These are phyloP conservation scores for Erucastrum elatum DNA, from an alignment of 345 rosid genomes.

Conservation along the genomic window DNA sequence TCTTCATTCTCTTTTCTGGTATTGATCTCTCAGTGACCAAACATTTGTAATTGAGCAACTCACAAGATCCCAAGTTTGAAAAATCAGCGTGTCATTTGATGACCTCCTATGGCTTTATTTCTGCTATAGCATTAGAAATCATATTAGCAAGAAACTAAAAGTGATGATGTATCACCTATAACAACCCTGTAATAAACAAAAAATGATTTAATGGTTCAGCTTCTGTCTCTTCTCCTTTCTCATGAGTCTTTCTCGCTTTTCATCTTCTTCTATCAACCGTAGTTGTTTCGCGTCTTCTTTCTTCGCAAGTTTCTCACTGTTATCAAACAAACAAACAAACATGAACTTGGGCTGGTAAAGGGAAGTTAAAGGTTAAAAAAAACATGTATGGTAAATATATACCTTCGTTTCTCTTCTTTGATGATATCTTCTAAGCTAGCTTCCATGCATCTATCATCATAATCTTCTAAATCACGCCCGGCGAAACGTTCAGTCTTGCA, in stretches of 20 bases:
- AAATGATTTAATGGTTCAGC: slow-evolving; percentile 37
- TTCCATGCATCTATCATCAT: slow-evolving; percentile 64
- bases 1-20: not conserved
- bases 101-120: not conserved
- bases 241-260: slow-evolving; percentile 49
- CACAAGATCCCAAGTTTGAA: not conserved
- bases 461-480: slow-evolving; percentile 40
- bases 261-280: slow-evolving; percentile 66
- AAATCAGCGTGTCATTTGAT: not conserved
- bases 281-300: slow-evolving; percentile 73
- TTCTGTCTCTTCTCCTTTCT: slow-evolving; percentile 58
- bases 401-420: slow-evolving; percentile 81
- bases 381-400: not conserved
- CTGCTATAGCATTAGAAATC: not conserved
- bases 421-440: slow-evolving; percentile 68
- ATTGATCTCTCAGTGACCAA: not conserved
- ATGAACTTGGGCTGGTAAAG: not conserved
- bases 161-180: not conserved
- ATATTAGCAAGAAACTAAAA: not conserved
- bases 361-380: too few species aligned
- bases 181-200: not conserved
- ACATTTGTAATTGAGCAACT: not conserved
- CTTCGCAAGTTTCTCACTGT: slow-evolving; percentile 61
- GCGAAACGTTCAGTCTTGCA: slow-evolving; percentile 34
- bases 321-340: slow-evolving; percentile 20